Evolutionary conservation across 257 asterid species (phyloP).

Genomic region (Petunia secreta): DNA sequence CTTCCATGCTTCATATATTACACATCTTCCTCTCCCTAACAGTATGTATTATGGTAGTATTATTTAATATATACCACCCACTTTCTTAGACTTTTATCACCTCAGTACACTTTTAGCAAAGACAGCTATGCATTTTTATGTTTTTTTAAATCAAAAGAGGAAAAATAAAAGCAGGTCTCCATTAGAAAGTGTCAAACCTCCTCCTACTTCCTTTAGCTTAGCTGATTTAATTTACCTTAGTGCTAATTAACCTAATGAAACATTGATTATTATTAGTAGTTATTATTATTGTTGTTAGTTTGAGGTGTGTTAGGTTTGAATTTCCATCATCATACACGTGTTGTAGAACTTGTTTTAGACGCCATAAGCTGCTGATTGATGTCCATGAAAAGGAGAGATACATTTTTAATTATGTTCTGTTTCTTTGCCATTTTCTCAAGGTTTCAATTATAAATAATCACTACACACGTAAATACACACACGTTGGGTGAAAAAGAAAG

Average conservation of each 20-base stretch:
- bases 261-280: background rate
- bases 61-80: constrained; percentile 36
- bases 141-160: background rate
- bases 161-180: background rate
- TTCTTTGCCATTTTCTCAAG: constrained; percentile 22
- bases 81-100: constrained; percentile 46
- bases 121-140: background rate
- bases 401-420: background rate
- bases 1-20: constrained; percentile 29
- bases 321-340: constrained; percentile 49
- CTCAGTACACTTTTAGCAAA: constrained; percentile 21
- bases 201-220: constrained; percentile 15
- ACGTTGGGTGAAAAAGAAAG: background rate
- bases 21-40: constrained; percentile 1
- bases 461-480: background rate
- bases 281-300: background rate
- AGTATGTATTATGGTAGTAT: background rate
- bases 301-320: constrained; percentile 42
- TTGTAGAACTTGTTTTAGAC: constrained; percentile 35
- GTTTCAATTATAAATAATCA: constrained; percentile 11
- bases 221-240: constrained; percentile 25
- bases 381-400: constrained; percentile 24
- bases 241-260: constrained; percentile 24
- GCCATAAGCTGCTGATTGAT: constrained; percentile 24
- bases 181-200: constrained; percentile 32